These are phyloP conservation scores for Alternaria triticina DNA, from an alignment of 2,329 filamentous ascomycete species.

Conservation along the genomic window DNA sequence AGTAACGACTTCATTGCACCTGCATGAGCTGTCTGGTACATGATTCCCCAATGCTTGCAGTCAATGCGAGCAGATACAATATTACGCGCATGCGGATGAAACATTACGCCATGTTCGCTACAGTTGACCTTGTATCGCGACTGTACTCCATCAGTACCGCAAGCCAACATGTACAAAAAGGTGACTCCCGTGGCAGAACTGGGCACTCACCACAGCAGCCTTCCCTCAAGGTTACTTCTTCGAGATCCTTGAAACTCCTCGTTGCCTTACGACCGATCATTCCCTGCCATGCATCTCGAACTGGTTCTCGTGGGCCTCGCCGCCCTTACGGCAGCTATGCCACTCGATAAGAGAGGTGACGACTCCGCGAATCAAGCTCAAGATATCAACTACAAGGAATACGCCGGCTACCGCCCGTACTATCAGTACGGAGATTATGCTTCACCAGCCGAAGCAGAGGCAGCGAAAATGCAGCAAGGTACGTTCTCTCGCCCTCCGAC, in stretches of 20 bases:
- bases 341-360: slow-evolving; percentile 10
- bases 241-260: not conserved
- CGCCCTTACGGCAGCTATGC: slow-evolving; percentile 14
- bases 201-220: not conserved
- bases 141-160: not conserved
- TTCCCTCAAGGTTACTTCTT: not conserved
- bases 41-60: not conserved
- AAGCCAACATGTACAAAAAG: slow-evolving; percentile 11
- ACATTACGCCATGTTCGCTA: slow-evolving; percentile 6
- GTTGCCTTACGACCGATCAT: not conserved
- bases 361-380: not conserved
- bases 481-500: not conserved
- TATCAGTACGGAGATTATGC: slow-evolving; percentile 7
- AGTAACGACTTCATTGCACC: not conserved
- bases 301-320: slow-evolving; percentile 18
- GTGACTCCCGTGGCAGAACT: not conserved
- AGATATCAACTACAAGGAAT: slow-evolving; percentile 6
- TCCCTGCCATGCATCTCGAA: slow-evolving; percentile 19
- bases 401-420: slow-evolving; percentile 12
- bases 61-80: not conserved
- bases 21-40: not conserved
- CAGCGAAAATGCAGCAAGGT: not conserved
- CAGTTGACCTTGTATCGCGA: not conserved
- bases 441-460: not conserved
- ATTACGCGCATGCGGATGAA: slow-evolving; percentile 3